These are phyloP conservation scores for Vigna angularis DNA, from an alignment of 306 rosid genomes.

Conservation along the genomic window DNA sequence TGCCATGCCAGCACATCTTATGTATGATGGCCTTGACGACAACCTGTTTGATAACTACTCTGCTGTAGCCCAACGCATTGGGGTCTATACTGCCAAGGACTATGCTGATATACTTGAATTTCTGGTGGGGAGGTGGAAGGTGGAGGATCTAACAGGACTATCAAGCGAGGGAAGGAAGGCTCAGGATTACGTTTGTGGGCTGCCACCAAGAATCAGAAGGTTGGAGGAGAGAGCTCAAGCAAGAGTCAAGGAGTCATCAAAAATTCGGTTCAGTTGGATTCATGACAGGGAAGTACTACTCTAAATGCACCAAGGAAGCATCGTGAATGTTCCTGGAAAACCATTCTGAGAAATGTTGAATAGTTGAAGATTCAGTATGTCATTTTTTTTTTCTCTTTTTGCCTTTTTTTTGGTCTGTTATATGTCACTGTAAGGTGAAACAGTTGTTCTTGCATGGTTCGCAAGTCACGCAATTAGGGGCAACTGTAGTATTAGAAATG, in stretches of 20 bases:
- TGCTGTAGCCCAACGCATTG: conserved; percentile 80
- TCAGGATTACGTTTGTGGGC: conserved; percentile 81
- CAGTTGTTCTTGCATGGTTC: conserved; percentile 46
- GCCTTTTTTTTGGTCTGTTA: conserved; percentile 27
- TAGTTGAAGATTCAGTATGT: conserved; percentile 40
- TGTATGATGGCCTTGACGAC: conserved; percentile 86
- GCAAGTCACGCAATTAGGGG: conserved; percentile 40
- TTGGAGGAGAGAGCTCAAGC: conserved; percentile 85
- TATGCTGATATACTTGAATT: conserved; percentile 91
- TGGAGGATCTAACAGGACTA: conserved; percentile 70
- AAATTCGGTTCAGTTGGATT: conserved; percentile 77
- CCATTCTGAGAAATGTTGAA: conserved; percentile 30
- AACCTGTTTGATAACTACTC: conserved; percentile 80
- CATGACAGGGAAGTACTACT: conserved; percentile 75
- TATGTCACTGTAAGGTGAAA: conserved; percentile 40
- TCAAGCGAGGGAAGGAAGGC: conserved; percentile 82
- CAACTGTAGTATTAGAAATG: conserved; percentile 50
- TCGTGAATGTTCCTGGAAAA: conserved; percentile 22
- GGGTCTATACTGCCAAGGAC: conserved; percentile 90
- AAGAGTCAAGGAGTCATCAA: conserved; percentile 60
- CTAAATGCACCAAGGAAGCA: conserved; percentile 42
- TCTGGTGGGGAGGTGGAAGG: conserved; percentile 89
- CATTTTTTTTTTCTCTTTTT: conserved; percentile 17
- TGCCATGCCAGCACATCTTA: conserved; percentile 90
- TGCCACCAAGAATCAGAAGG: conserved; percentile 83